phyloP scores from a whole-genome alignment of 768 basidiomycete genomes.

The Tephrocybe rancida region DNA sequence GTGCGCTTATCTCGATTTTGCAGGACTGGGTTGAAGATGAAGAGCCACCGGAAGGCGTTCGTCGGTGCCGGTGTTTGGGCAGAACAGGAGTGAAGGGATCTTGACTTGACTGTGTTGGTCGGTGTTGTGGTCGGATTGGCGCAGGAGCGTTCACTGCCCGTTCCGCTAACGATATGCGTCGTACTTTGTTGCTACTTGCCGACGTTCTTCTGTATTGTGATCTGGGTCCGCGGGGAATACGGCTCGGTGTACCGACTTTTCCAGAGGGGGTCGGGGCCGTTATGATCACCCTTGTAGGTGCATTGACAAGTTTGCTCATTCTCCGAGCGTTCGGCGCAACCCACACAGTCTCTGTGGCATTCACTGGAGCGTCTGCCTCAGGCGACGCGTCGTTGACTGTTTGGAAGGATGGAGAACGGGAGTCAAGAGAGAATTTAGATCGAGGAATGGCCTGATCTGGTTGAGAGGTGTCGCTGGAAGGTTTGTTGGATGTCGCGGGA shows the following conservation, averaged over 20 bases:
- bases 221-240: constrained; percentile 47
- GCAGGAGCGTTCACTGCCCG: constrained; percentile 23
- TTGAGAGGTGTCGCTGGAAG: constrained; percentile 14
- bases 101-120: constrained; percentile 19
- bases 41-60: constrained; percentile 29
- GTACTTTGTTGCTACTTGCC: constrained; percentile 22
- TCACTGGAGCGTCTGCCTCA: constrained; percentile 6
- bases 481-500: constrained; percentile 21
- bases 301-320: constrained; percentile 45
- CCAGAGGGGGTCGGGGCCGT: constrained; percentile 54
- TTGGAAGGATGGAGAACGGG: not conserved
- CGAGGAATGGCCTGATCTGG: not conserved
- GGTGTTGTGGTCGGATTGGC: constrained; percentile 3
- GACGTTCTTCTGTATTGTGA: constrained; percentile 33
- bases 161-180: constrained; percentile 29
- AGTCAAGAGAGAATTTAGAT: not conserved
- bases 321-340: constrained; percentile 28
- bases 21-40: constrained; percentile 18
- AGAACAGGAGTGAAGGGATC: constrained; percentile 36
- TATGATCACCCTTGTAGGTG: constrained; percentile 52
- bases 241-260: constrained; percentile 33
- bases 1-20: constrained; percentile 11
- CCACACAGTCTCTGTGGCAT: constrained; percentile 13
- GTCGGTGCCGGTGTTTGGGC: constrained; percentile 28
- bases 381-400: not conserved